These are phyloP conservation scores for Verticillium nonalfalfae DNA, from an alignment of 2,329 filamentous ascomycete species.

Conservation along the genomic window DNA sequence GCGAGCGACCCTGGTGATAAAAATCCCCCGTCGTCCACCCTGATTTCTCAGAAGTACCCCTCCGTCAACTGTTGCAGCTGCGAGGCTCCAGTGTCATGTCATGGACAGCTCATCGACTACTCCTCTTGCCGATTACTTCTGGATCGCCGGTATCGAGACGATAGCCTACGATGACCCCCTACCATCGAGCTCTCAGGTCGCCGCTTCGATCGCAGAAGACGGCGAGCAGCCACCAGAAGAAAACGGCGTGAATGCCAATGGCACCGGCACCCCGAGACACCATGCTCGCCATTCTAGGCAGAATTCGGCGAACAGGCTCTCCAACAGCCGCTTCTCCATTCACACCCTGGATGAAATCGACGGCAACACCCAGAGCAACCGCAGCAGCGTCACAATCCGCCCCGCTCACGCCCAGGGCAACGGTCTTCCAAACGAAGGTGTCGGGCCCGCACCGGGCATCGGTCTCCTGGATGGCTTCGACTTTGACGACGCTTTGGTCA, in stretches of 20 bases:
- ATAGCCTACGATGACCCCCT: slow-evolving; percentile 56
- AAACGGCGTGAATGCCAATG: slow-evolving; percentile 15
- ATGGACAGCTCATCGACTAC: slow-evolving; percentile 56
- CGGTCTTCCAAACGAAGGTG: slow-evolving; percentile 15
- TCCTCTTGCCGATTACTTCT: slow-evolving; percentile 69
- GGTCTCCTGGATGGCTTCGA: slow-evolving; percentile 55
- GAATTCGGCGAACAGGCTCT: slow-evolving; percentile 53
- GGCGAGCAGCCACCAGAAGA: slow-evolving; percentile 42
- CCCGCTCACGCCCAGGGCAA: slow-evolving; percentile 28
- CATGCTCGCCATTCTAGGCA: slow-evolving; percentile 54
- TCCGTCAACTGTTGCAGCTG: neutral
- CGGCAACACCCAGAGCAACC: slow-evolving; percentile 53
- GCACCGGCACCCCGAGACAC: slow-evolving; percentile 22
- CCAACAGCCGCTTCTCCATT: slow-evolving; percentile 47
- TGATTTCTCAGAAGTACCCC: slow-evolving; percentile 4
- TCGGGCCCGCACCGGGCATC: slow-evolving; percentile 8
- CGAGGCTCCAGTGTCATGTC: slow-evolving; percentile 31
- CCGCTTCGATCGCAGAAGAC: slow-evolving; percentile 57
- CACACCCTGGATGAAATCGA: slow-evolving; percentile 53
- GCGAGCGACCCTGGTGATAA: neutral
- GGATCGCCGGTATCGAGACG: slow-evolving; percentile 66
- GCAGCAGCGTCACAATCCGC: slow-evolving; percentile 60
- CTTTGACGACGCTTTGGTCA: slow-evolving; percentile 87
- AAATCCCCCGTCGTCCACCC: neutral
- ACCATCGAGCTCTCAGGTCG: slow-evolving; percentile 34